Conservation (phyloP, 2,329 filamentous ascomycete species). For the Blumeriella jaapii region DNA sequence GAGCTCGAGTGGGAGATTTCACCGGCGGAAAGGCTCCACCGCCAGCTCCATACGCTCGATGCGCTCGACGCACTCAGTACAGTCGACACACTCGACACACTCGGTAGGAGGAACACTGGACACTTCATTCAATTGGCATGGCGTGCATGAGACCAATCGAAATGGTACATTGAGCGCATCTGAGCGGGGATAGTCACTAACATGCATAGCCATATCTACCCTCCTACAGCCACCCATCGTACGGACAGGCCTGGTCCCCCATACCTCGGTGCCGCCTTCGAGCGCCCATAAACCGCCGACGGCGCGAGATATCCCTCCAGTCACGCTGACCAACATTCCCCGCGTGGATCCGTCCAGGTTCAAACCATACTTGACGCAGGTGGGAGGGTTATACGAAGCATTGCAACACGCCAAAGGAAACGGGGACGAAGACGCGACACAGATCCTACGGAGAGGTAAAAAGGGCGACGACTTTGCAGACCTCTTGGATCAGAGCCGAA, state of each 20-base stretch:
- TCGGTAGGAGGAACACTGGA: slow-evolving; percentile 81
- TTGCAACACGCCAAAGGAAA: slow-evolving; percentile 74
- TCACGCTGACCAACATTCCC: slow-evolving; percentile 78
- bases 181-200: slow-evolving; percentile 4
- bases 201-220: slow-evolving; percentile 66
- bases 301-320: slow-evolving; percentile 81
- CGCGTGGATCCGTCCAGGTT: slow-evolving; percentile 74
- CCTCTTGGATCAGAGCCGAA: slow-evolving; percentile 28
- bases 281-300: slow-evolving; percentile 74
- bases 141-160: slow-evolving; percentile 63
- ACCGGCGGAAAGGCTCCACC: slow-evolving; percentile 63
- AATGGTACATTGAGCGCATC: slow-evolving; percentile 48
- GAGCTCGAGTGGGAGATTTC: slow-evolving; percentile 29
- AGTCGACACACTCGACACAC: too few species aligned
- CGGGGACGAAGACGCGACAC: slow-evolving; percentile 47
- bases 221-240: slow-evolving; percentile 86
- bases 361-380: slow-evolving; percentile 70
- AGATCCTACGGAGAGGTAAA: slow-evolving; percentile 23
- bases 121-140: slow-evolving; percentile 43
- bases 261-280: slow-evolving; percentile 57
- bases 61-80: too few species aligned
- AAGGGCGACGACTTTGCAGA: slow-evolving; percentile 30
- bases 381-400: slow-evolving; percentile 80
- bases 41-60: slow-evolving; percentile 82
- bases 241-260: slow-evolving; percentile 73